Evolutionary conservation across 2,329 filamentous ascomycete species (phyloP).

Genomic region (Cordyceps cicadae): DNA sequence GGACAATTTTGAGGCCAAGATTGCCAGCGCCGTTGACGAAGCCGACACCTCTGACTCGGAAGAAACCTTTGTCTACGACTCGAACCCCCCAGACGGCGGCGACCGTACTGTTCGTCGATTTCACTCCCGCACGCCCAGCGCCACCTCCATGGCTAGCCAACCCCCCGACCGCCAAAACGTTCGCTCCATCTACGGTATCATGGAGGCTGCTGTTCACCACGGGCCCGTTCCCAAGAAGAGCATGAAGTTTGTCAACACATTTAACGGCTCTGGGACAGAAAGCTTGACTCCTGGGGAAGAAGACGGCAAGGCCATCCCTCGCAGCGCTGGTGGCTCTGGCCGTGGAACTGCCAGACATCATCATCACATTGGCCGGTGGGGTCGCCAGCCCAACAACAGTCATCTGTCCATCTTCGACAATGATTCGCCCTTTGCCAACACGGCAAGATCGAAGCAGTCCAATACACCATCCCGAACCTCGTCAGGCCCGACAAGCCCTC

Average conservation of each 20-base stretch:
- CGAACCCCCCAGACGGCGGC: constrained; percentile 69
- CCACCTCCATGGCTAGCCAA: constrained; percentile 73
- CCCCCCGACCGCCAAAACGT: constrained; percentile 50
- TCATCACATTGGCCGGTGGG: constrained; percentile 65
- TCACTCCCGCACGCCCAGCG: constrained; percentile 90
- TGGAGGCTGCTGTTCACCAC: constrained; percentile 44
- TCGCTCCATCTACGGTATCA: constrained; percentile 57
- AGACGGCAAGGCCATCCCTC: constrained; percentile 54
- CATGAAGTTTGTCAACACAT: constrained; percentile 91
- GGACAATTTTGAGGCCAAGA: constrained; percentile 95
- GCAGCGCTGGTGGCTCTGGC: constrained; percentile 53
- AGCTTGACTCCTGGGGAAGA: constrained; percentile 51
- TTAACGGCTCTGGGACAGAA: constrained; percentile 51
- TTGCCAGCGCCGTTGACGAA: constrained; percentile 91
- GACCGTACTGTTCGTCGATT: constrained; percentile 60
- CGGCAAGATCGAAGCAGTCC: constrained; percentile 54
- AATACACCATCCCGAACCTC: constrained; percentile 50
- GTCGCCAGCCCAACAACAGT: constrained; percentile 57
- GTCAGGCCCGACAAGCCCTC: constrained; percentile 63
- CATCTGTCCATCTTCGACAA: constrained; percentile 67
- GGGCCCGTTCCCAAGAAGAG: constrained; percentile 59
- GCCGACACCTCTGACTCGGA: constrained; percentile 95
- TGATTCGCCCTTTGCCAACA: constrained; percentile 69
- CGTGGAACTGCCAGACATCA: constrained; percentile 66
- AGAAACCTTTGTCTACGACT: constrained; percentile 98